A percentile compares a stretch with the other conserved stretches of the same genome.
phyloP scores from a whole-genome alignment of 1,284 basidiomycete species.

The Heterobasidion annosum region DNA sequence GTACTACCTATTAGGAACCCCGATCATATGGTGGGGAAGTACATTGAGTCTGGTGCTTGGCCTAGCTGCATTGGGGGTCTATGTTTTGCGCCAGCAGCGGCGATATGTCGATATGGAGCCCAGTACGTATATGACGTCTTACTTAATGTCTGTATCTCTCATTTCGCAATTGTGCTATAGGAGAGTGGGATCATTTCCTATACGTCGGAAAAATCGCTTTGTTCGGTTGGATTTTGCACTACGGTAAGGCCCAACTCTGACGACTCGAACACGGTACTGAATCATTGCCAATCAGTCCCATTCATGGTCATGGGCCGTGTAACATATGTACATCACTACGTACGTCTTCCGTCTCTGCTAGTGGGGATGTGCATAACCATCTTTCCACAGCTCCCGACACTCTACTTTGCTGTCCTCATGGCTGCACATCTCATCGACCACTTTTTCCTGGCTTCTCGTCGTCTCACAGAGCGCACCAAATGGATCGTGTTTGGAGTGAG shows the following conservation, averaged over 20 bases:
- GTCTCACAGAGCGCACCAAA: conserved; percentile 58
- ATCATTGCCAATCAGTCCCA: conserved; percentile 47
- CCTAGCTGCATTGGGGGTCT: conserved; percentile 50
- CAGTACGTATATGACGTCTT: conserved; percentile 33
- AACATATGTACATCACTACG: conserved; percentile 86
- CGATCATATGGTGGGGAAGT: conserved; percentile 88
- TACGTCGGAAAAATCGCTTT: conserved; percentile 90
- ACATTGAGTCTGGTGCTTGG: conserved; percentile 59
- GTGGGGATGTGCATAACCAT: not conserved
- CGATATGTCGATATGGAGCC: conserved; percentile 87
- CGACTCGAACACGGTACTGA: not conserved
- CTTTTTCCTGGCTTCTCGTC: conserved; percentile 74
- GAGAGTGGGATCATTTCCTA: conserved; percentile 91
- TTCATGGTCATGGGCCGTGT: conserved; percentile 96
- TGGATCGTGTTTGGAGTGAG: conserved; percentile 61
- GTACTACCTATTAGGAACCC: conserved; percentile 92
- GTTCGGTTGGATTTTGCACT: conserved; percentile 91
- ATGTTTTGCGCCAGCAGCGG: conserved; percentile 80
- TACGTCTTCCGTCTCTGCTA: conserved; percentile 25
- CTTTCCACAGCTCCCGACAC: conserved; percentile 68
- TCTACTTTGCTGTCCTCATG: conserved; percentile 95
- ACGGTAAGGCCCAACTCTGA: conserved; percentile 40
- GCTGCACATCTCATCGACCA: conserved; percentile 87
- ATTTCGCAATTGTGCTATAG: conserved; percentile 20
- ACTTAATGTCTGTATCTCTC: not conserved